These are phyloP conservation scores for Podaxis mareebaensis DNA, from an alignment of 768 basidiomycete species.

Conservation along the genomic window DNA sequence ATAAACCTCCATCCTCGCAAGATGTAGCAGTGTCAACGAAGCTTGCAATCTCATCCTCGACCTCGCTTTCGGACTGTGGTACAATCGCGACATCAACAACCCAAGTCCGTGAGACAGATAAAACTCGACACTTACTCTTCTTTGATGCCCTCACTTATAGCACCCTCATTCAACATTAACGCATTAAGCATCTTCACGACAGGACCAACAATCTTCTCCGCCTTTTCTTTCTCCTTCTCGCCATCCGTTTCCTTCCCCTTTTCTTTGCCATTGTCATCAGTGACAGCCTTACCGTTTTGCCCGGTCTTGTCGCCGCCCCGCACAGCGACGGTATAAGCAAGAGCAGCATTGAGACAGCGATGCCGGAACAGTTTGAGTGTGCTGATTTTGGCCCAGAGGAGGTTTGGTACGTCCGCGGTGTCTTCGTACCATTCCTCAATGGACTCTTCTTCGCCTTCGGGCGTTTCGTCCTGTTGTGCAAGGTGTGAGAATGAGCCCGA, in stretches of 20 bases:
- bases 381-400: slow-evolving; percentile 69
- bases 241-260: neutral
- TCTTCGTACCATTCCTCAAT: slow-evolving; percentile 77
- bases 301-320: neutral
- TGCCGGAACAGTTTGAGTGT: slow-evolving; percentile 82
- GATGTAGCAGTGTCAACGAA: slow-evolving; percentile 75
- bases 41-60: slow-evolving; percentile 85
- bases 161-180: slow-evolving; percentile 70
- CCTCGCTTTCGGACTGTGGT: slow-evolving; percentile 55
- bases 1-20: slow-evolving; percentile 62
- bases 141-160: slow-evolving; percentile 43
- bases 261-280: neutral
- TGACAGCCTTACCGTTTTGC: neutral
- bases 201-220: slow-evolving; percentile 69
- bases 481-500: slow-evolving; percentile 1
- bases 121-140: slow-evolving; percentile 44
- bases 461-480: slow-evolving; percentile 52
- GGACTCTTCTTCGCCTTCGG: slow-evolving; percentile 39
- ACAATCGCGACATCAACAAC: neutral
- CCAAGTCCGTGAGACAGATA: slow-evolving; percentile 10
- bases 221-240: slow-evolving; percentile 36
- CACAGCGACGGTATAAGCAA: neutral
- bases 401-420: slow-evolving; percentile 47
- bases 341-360: slow-evolving; percentile 51
- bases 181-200: slow-evolving; percentile 75